A percentile compares a stretch with the other conserved stretches of the same genome.
Evolutionary conservation across 2,329 filamentous ascomycete genomes (phyloP).

Genomic region (Fusarium solani-melongenae): DNA sequence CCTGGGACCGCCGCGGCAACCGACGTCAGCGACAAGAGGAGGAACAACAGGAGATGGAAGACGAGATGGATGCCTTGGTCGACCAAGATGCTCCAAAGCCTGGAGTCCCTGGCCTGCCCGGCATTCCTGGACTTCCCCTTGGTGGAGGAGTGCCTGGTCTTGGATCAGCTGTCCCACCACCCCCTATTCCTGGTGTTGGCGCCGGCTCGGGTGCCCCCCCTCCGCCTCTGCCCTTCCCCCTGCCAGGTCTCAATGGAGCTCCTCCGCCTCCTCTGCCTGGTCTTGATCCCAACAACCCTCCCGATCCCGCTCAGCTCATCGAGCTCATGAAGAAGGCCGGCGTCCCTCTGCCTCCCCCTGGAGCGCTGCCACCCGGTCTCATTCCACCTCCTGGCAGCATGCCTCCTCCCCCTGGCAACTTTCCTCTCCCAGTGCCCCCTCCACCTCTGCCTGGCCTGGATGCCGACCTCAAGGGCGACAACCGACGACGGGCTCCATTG

Average conservation of each 20-base stretch:
- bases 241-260: constrained; percentile 60
- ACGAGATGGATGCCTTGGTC: constrained; percentile 90
- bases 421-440: constrained; percentile 50
- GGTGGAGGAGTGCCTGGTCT: constrained; percentile 54
- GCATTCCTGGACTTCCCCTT: constrained; percentile 69
- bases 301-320: constrained; percentile 69
- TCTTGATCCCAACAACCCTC: constrained; percentile 69
- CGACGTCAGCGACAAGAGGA: constrained; percentile 86
- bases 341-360: constrained; percentile 68
- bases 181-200: constrained; percentile 64
- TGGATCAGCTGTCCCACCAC: constrained; percentile 56
- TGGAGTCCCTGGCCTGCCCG: constrained; percentile 55
- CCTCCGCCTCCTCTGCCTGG: constrained; percentile 64
- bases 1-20: constrained; percentile 84
- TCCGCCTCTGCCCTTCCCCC: constrained; percentile 65
- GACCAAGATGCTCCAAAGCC: constrained; percentile 80
- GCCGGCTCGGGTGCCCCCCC: constrained; percentile 52
- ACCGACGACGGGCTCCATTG: constrained; percentile 71
- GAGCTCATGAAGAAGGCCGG: constrained; percentile 75
- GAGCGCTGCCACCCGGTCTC: constrained; percentile 57
- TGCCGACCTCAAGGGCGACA: constrained; percentile 47
- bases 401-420: constrained; percentile 48
- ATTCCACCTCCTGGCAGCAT: constrained; percentile 54
- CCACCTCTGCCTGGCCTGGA: constrained; percentile 52
- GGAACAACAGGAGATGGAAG: constrained; percentile 92